Percentiles rank a stretch among this genome's conserved stretches.
Evolutionary conservation across 805 yeast species (phyloP).

Genomic region (Lachancea lanzarotensis): DNA sequence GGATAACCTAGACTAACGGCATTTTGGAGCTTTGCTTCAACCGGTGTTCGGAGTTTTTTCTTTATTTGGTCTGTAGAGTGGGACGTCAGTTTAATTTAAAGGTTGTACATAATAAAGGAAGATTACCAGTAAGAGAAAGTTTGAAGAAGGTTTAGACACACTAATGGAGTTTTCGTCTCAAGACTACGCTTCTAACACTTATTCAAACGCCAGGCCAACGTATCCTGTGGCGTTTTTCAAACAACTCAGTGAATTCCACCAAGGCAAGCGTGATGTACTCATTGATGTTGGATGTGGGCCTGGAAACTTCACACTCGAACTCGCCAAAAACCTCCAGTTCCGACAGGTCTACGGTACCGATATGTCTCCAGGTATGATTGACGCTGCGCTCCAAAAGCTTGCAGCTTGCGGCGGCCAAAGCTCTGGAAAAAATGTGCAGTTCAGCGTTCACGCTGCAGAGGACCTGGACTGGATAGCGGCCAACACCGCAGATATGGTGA

Average conservation of each 20-base stretch:
- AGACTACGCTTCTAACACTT: constrained; percentile 46
- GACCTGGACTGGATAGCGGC: constrained; percentile 29
- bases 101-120: no score
- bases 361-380: constrained; percentile 51
- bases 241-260: constrained; percentile 38
- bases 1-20: no score
- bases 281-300: constrained; percentile 80
- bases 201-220: constrained; percentile 56
- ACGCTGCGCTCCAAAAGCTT: constrained; percentile 32
- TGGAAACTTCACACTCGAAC: constrained; percentile 60
- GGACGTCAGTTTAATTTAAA: no score
- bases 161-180: constrained; percentile 58
- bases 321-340: constrained; percentile 35
- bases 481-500: constrained; percentile 50
- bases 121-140: no score
- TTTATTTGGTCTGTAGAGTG: no score
- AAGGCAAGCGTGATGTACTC: constrained; percentile 34
- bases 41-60: no score
- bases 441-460: constrained; percentile 17
- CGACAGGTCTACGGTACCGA: constrained; percentile 57
- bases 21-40: no score
- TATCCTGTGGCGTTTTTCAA: constrained; percentile 51
- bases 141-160: no score
- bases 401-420: constrained; percentile 17
- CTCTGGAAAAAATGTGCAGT: neutral